These are phyloP conservation scores for Penicillium sp. DNA, from an alignment of 2,329 filamentous ascomycete genomes.

Conservation along the genomic window DNA sequence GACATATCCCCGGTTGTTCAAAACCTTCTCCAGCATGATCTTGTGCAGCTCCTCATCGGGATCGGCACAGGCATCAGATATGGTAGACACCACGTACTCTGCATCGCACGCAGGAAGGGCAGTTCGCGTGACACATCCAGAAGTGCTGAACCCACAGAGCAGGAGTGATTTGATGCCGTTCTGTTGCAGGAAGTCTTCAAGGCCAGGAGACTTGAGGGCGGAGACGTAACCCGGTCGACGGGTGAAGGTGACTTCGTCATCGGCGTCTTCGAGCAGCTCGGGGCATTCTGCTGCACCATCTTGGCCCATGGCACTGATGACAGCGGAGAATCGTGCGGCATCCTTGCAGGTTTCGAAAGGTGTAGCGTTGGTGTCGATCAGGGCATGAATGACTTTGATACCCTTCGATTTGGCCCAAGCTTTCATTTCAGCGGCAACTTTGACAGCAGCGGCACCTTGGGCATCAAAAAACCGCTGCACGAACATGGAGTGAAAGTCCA, in stretches of 20 bases:
- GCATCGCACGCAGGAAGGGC: not conserved
- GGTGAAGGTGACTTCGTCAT: not conserved
- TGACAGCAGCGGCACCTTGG: constrained; percentile 8
- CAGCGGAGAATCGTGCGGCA: not conserved
- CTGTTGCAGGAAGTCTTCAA: not conserved
- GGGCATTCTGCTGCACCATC: not conserved
- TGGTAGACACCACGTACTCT: not conserved
- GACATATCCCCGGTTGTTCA: not conserved
- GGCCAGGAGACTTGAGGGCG: not conserved
- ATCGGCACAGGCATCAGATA: not conserved
- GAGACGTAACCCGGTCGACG: not conserved
- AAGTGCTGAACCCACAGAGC: not conserved
- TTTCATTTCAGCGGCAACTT: constrained; percentile 21
- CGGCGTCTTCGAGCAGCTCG: not conserved
- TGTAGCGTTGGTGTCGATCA: constrained; percentile 22
- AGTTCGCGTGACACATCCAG: not conserved
- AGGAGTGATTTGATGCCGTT: not conserved
- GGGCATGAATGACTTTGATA: constrained; percentile 29
- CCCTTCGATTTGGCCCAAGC: constrained; percentile 28
- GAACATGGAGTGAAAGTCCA: constrained; percentile 31
- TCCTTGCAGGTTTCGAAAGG: constrained; percentile 26
- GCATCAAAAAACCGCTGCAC: not conserved
- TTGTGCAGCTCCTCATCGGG: not conserved
- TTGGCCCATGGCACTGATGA: not conserved
- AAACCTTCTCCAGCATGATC: not conserved